phyloP scores from a whole-genome alignment of 139 green algal species.

The Desmodesmus armatus region DNA sequence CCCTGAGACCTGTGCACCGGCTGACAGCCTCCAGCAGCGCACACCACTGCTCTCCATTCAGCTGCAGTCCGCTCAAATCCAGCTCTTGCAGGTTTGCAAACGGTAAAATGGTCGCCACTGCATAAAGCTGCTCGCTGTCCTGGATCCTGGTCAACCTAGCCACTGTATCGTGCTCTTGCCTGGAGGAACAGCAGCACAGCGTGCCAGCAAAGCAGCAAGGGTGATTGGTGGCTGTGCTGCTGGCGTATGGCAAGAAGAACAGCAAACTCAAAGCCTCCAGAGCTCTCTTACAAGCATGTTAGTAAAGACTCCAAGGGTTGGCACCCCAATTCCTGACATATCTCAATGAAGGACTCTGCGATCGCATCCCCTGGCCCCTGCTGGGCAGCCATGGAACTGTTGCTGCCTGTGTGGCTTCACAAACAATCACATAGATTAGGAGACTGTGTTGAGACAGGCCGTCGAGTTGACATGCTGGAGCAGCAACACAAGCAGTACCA shows the following conservation, averaged over 20 bases:
- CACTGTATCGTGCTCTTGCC: too few species aligned
- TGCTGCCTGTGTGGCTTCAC: too few species aligned
- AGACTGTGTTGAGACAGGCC: too few species aligned
- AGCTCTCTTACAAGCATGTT: constrained; percentile 12
- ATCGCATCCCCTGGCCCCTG: not conserved
- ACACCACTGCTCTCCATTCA: constrained; percentile 53
- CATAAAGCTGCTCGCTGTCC: constrained; percentile 22
- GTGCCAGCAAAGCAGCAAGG: too few species aligned
- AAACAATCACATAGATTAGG: too few species aligned
- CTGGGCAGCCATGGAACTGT: not conserved
- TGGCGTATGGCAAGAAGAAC: too few species aligned
- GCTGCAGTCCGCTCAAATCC: constrained; percentile 15
- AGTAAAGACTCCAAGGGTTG: not conserved
- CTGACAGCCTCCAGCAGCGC: constrained; percentile 58
- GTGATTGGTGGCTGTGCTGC: too few species aligned
- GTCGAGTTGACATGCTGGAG: too few species aligned
- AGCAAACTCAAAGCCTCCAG: too few species aligned
- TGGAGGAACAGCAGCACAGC: too few species aligned
- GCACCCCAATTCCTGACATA: constrained; percentile 10
- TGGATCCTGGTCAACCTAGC: too few species aligned
- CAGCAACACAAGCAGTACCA: too few species aligned
- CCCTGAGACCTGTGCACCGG: constrained; percentile 53
- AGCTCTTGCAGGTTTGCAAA: constrained; percentile 26
- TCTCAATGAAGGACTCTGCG: not conserved
- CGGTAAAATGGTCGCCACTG: not conserved